Evolutionary conservation across 2,329 filamentous ascomycete genomes (phyloP).

Genomic region (Penicillium sp.): DNA sequence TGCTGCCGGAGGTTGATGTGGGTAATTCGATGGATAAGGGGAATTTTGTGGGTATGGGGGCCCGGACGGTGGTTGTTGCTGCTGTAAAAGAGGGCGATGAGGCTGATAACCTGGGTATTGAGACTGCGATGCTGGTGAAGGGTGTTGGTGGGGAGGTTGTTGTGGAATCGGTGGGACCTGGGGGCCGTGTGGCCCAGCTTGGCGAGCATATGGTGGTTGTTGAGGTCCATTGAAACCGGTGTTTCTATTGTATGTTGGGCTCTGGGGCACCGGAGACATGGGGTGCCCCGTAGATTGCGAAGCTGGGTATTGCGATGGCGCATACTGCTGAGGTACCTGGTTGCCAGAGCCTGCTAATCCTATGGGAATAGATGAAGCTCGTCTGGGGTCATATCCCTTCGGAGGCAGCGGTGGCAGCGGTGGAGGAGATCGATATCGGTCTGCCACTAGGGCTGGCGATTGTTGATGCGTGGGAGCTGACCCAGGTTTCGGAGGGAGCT

Average conservation of each 20-base stretch:
- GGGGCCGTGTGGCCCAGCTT: not conserved
- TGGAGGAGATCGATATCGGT: constrained; percentile 32
- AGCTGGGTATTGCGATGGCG: constrained; percentile 1
- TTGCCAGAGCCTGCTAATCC: constrained; percentile 4
- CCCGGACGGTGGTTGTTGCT: constrained; percentile 20
- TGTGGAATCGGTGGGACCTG: not conserved
- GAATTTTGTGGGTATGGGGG: constrained; percentile 35
- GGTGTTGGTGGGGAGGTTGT: not conserved
- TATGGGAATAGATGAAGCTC: constrained; percentile 2
- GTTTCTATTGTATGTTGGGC: constrained; percentile 4
- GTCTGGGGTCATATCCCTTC: constrained; percentile 27
- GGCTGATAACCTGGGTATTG: constrained; percentile 28
- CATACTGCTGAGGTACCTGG: constrained; percentile 25
- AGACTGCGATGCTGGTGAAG: constrained; percentile 6
- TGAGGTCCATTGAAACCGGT: not conserved
- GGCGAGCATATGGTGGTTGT: not conserved
- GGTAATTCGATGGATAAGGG: constrained; percentile 20
- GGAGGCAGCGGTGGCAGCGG: constrained; percentile 42
- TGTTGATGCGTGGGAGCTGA: constrained; percentile 16
- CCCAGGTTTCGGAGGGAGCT: constrained; percentile 41
- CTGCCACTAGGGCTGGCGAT: constrained; percentile 18
- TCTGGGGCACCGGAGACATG: constrained; percentile 4
- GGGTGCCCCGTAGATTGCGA: constrained; percentile 6
- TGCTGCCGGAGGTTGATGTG: constrained; percentile 22
- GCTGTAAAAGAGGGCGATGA: constrained; percentile 20